phyloP scores from a whole-genome alignment of 177 flowering plant genomes.

The Vitis hybrid region DNA sequence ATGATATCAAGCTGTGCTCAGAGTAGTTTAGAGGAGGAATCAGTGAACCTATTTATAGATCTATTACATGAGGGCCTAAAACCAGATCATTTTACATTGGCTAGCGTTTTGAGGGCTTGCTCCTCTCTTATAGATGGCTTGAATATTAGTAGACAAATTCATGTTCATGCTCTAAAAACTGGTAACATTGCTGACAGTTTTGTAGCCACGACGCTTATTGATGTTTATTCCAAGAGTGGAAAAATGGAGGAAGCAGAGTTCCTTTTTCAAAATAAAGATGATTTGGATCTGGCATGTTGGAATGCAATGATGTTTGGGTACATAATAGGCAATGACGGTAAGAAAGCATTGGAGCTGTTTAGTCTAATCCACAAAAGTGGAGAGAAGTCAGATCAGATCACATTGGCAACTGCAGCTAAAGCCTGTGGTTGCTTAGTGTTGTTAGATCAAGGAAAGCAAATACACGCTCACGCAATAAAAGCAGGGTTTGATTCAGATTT shows the following conservation, averaged over 20 bases:
- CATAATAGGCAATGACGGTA: conserved; percentile 24
- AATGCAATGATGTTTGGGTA: conserved; percentile 64
- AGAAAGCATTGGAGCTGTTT: conserved; percentile 44
- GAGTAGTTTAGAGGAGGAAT: conserved; percentile 31
- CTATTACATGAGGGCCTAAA: conserved; percentile 30
- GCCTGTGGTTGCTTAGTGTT: conserved; percentile 40
- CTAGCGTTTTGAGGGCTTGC: conserved; percentile 55
- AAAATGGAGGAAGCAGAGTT: conserved; percentile 45
- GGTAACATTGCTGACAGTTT: conserved; percentile 33
- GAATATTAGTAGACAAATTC: conserved; percentile 44
- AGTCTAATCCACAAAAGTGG: conserved; percentile 32
- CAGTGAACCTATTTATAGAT: conserved; percentile 29
- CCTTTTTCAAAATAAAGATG: conserved; percentile 24
- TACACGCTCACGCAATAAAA: conserved; percentile 43
- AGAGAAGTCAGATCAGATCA: conserved; percentile 34
- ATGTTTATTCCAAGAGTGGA: conserved; percentile 46
- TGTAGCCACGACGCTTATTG: conserved; percentile 51
- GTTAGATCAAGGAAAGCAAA: conserved; percentile 41
- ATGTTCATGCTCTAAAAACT: conserved; percentile 46
- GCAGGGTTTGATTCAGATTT: conserved; percentile 41
- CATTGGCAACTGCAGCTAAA: conserved; percentile 41
- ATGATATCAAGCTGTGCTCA: conserved; percentile 49
- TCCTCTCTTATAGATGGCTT: conserved; percentile 27
- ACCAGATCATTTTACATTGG: conserved; percentile 58
- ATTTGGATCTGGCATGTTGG: conserved; percentile 44